phyloP scores from a whole-genome alignment of 2,329 filamentous ascomycete genomes.

The Fusarium sp. region DNA sequence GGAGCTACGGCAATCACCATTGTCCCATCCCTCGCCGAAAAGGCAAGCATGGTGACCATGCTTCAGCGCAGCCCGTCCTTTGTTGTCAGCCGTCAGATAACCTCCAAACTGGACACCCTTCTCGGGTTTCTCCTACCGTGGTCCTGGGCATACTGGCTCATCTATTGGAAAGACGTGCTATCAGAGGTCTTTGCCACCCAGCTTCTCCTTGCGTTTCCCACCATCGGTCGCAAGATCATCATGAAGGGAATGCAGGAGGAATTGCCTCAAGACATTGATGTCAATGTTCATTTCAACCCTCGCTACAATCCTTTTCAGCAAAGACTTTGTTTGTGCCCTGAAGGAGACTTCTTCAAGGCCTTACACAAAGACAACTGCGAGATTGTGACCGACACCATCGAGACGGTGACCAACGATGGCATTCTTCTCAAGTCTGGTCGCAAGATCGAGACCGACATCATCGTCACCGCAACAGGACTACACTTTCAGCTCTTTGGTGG shows the following conservation, averaged over 20 bases:
- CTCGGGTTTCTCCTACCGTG: constrained; percentile 57
- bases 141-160: constrained; percentile 56
- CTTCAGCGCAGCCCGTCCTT: constrained; percentile 82
- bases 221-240: constrained; percentile 47
- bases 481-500: constrained; percentile 66
- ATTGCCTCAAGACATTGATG: constrained; percentile 63
- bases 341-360: constrained; percentile 65
- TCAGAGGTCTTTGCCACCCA: constrained; percentile 55
- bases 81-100: constrained; percentile 63
- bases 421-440: constrained; percentile 59
- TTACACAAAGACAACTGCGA: constrained; percentile 56
- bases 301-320: constrained; percentile 76
- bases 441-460: constrained; percentile 69
- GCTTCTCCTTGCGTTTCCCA: constrained; percentile 43
- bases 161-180: constrained; percentile 61
- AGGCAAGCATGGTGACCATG: constrained; percentile 75
- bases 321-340: constrained; percentile 72
- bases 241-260: constrained; percentile 54
- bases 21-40: constrained; percentile 72
- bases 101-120: constrained; percentile 48
- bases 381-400: constrained; percentile 63
- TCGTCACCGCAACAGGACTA: constrained; percentile 74
- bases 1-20: constrained; percentile 84
- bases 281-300: constrained; percentile 71
- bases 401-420: constrained; percentile 57